A percentile compares a stretch with the other conserved stretches of the same genome.
Conservation (phyloP, 805 yeast species). For the Hanseniaspora lindneri region DNA sequence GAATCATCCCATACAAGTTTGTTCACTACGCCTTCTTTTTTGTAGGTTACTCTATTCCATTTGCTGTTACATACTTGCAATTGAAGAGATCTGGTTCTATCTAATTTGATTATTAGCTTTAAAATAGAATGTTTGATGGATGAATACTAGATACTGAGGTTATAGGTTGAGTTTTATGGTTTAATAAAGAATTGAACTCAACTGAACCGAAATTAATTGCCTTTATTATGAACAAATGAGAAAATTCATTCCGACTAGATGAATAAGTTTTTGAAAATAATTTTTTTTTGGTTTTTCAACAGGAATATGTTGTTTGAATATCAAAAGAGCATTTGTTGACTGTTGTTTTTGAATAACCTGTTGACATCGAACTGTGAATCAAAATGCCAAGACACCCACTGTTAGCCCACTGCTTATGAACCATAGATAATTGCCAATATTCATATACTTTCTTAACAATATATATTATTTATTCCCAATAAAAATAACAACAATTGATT, state of each 20-base stretch:
- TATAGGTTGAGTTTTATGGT: no score
- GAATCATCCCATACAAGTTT: slow-evolving; percentile 78
- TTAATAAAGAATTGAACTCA: no score
- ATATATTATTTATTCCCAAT: not conserved
- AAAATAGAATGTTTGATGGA: not conserved
- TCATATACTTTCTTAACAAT: not conserved
- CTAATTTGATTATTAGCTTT: slow-evolving; percentile 20
- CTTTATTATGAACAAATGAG: no score
- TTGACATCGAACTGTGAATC: not conserved
- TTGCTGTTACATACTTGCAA: slow-evolving; percentile 67
- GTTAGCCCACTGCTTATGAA: no score
- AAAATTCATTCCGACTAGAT: no score
- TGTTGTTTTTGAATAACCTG: no score
- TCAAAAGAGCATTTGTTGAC: no score
- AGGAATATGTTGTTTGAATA: no score
- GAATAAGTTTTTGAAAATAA: not conserved
- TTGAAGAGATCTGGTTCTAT: slow-evolving; percentile 71
- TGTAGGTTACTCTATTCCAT: slow-evolving; percentile 63
- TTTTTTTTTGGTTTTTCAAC: not conserved
- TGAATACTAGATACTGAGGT: no score
- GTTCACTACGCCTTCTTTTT: slow-evolving; percentile 71
- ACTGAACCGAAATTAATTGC: no score
- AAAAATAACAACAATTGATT: not conserved
- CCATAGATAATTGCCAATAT: not conserved
- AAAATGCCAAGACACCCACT: not conserved